A percentile compares a stretch with the other conserved stretches of the same genome.
Evolutionary conservation across 176 grass and related monocot genomes (phyloP).

Genomic region (Eremochloa ophiuroides): DNA sequence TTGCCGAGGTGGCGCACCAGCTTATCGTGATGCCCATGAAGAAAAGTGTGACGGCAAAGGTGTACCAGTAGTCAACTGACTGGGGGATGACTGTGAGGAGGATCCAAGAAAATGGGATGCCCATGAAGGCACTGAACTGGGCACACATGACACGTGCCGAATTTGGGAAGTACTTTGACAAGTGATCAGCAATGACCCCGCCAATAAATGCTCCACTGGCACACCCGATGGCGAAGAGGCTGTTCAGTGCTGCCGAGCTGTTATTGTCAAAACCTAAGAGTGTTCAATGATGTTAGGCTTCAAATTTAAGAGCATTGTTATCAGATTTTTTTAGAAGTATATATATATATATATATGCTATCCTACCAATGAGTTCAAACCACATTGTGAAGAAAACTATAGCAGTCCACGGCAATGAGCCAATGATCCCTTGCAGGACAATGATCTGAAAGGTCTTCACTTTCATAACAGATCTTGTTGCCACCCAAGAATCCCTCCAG

Average conservation of each 20-base stretch:
- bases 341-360: background rate
- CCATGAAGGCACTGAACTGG: constrained; percentile 95
- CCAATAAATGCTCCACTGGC: constrained; percentile 68
- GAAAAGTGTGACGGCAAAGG: constrained; percentile 56
- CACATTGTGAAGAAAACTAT: constrained; percentile 99
- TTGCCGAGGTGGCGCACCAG: constrained; percentile 75
- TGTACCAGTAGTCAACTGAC: constrained; percentile 56
- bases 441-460: constrained; percentile 96
- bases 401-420: constrained; percentile 82
- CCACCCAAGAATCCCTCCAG: constrained; percentile 69
- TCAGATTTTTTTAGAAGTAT: background rate
- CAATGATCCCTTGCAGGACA: constrained; percentile 87
- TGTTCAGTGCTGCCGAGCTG: constrained; percentile 72
- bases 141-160: constrained; percentile 83
- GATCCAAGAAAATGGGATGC: constrained; percentile 85
- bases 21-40: constrained; percentile 81
- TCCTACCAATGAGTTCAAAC: constrained; percentile 91
- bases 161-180: constrained; percentile 61
- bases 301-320: background rate
- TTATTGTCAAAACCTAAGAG: constrained; percentile 76
- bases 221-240: constrained; percentile 80
- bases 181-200: constrained; percentile 62
- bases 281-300: background rate
- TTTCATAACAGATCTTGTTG: constrained; percentile 78
- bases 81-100: constrained; percentile 65